Evolutionary conservation across 805 yeast genomes (phyloP).

Genomic region (Kodamaea lidongshanica): DNA sequence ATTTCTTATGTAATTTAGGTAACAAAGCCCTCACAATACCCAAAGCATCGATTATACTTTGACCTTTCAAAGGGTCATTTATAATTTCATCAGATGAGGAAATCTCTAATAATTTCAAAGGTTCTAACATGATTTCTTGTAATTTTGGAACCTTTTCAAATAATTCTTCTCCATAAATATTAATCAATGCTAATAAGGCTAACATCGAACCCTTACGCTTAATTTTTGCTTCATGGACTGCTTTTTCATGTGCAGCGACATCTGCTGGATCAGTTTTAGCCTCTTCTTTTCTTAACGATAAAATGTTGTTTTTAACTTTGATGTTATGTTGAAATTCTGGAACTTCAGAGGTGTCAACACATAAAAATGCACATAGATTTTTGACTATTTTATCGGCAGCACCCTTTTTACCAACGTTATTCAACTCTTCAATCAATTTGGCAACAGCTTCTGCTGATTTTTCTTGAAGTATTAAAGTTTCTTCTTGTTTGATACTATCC

Average conservation of each 20-base stretch:
- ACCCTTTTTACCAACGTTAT: conserved; percentile 50
- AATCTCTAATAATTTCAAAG: conserved; percentile 41
- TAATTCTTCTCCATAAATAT: conserved; percentile 45
- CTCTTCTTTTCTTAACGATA: conserved; percentile 78
- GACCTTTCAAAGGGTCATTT: conserved; percentile 53
- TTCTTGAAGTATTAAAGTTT: conserved; percentile 55
- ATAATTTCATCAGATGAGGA: conserved; percentile 20
- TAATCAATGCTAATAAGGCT: conserved; percentile 57
- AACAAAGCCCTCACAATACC: conserved; percentile 74
- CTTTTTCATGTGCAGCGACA: conserved; percentile 52
- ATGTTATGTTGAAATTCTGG: conserved; percentile 80
- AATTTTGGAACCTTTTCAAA: conserved; percentile 65
- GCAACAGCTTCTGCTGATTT: conserved; percentile 69
- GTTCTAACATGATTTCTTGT: conserved; percentile 56
- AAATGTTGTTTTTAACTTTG: conserved; percentile 45
- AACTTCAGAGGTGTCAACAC: conserved; percentile 93
- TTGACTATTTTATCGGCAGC: conserved; percentile 86
- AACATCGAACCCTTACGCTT: conserved; percentile 81
- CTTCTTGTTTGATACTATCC: conserved; percentile 86
- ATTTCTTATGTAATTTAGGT: conserved; percentile 47
- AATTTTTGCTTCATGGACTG: conserved; percentile 65
- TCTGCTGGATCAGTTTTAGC: conserved; percentile 57
- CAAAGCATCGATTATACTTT: conserved; percentile 75
- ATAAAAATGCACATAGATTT: conserved; percentile 84
- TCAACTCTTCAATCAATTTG: conserved; percentile 54